These are phyloP conservation scores for Fraxinus quadrangulata DNA, from an alignment of 257 asterid genomes.

Conservation along the genomic window DNA sequence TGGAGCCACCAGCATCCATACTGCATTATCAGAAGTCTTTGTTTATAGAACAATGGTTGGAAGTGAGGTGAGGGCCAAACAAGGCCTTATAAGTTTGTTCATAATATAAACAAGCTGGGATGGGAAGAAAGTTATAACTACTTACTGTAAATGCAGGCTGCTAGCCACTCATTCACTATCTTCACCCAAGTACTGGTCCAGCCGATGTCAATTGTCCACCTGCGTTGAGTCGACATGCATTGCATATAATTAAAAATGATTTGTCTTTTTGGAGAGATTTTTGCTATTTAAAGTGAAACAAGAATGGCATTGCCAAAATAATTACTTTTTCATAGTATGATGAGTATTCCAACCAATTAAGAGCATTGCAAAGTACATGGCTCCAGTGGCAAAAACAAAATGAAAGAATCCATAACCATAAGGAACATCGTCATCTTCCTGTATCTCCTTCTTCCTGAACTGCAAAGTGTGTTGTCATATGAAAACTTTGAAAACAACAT, in stretches of 20 bases:
- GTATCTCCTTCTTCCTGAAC: constrained; percentile 47
- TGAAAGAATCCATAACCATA: constrained; percentile 58
- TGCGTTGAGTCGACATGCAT: constrained; percentile 17
- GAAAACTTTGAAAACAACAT: not conserved
- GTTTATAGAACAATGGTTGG: too few species aligned
- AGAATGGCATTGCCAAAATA: not conserved
- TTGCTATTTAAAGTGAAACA: too few species aligned
- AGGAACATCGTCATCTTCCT: constrained; percentile 51
- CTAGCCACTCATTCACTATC: constrained; percentile 60
- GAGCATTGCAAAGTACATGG: constrained; percentile 60
- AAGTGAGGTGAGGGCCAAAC: too few species aligned
- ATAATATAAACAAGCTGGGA: too few species aligned
- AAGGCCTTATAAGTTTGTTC: too few species aligned
- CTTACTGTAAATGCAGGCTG: constrained; percentile 52
- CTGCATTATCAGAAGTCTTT: constrained; percentile 26
- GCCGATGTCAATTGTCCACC: constrained; percentile 56
- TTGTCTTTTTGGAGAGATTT: not conserved
- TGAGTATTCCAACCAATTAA: constrained; percentile 57
- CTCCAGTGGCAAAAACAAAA: constrained; percentile 57
- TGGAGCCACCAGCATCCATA: constrained; percentile 58
- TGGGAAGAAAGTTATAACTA: not conserved
- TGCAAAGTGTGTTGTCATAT: constrained; percentile 29
- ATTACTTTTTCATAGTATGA: constrained; percentile 52
- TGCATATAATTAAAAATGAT: not conserved
- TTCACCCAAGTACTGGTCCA: constrained; percentile 67